These are phyloP conservation scores for Starmerella apis DNA, from an alignment of 805 yeast species.

Conservation along the genomic window DNA sequence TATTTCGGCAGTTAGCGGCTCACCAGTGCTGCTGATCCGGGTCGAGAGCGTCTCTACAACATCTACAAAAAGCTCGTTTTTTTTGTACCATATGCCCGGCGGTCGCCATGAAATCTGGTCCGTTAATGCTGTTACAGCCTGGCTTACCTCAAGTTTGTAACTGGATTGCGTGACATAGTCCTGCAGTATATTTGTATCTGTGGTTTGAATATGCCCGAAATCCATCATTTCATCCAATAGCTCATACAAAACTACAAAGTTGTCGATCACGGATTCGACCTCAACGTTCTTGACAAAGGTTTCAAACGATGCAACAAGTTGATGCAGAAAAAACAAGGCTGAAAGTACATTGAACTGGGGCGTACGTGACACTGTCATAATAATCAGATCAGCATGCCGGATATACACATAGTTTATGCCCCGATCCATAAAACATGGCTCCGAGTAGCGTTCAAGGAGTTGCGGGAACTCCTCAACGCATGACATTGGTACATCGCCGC, in stretches of 20 bases:
- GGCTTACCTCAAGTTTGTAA: constrained; percentile 33
- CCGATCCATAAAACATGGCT: constrained; percentile 40
- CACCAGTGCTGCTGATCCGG: constrained; percentile 38
- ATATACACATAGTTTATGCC: constrained; percentile 51
- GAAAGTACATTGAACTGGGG: constrained; percentile 43
- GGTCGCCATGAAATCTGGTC: constrained; percentile 84
- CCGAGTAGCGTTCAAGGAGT: constrained; percentile 35
- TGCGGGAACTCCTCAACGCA: constrained; percentile 55
- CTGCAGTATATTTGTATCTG: constrained; percentile 65
- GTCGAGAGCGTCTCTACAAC: constrained; percentile 66
- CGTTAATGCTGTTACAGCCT: constrained; percentile 66
- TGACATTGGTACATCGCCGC: constrained; percentile 53
- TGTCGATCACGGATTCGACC: constrained; percentile 57
- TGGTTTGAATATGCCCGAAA: constrained; percentile 73
- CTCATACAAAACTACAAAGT: constrained; percentile 64
- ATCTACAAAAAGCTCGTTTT: constrained; percentile 83
- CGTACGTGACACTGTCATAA: constrained; percentile 30
- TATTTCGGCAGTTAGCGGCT: constrained; percentile 47
- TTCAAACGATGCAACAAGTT: constrained; percentile 37
- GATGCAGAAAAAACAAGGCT: constrained; percentile 45
- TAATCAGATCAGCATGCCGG: constrained; percentile 40
- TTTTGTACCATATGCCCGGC: constrained; percentile 76
- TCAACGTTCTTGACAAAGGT: constrained; percentile 42
- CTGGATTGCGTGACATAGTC: constrained; percentile 63
- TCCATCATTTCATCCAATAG: constrained; percentile 85